These are phyloP conservation scores for Nadsonia commutata DNA, from an alignment of 1,139 yeast genomes.

Conservation along the genomic window DNA sequence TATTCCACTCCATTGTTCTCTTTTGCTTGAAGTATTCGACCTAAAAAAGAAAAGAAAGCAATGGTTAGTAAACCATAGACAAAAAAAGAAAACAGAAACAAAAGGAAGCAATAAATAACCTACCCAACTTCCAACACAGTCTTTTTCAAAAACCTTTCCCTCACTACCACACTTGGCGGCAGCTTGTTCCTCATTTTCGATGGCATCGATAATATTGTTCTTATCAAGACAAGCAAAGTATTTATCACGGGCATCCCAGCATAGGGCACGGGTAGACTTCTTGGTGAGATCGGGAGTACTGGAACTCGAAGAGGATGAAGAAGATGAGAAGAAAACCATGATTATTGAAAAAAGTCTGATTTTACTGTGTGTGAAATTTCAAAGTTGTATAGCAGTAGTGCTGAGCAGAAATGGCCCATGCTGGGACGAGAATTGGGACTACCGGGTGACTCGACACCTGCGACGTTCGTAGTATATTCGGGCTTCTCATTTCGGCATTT, in stretches of 20 bases:
- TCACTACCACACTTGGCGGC: conserved; percentile 29
- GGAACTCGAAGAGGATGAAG: background rate
- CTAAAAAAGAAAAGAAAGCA: conserved; percentile 8
- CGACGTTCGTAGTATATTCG: too few relatives aligned
- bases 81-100: background rate
- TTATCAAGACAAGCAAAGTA: conserved; percentile 46
- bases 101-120: conserved; percentile 4
- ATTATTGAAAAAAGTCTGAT: too few relatives aligned
- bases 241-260: conserved; percentile 56
- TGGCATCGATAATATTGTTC: conserved; percentile 33
- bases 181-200: conserved; percentile 17
- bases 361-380: too few relatives aligned
- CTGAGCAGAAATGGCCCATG: too few relatives aligned
- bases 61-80: background rate
- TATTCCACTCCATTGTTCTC: conserved; percentile 41
- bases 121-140: conserved; percentile 57
- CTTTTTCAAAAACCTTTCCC: conserved; percentile 32
- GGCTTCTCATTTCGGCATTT: too few relatives aligned
- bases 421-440: too few relatives aligned
- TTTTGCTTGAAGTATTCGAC: conserved; percentile 50
- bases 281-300: conserved; percentile 33
- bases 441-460: too few relatives aligned
- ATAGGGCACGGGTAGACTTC: conserved; percentile 34
- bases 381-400: too few relatives aligned
- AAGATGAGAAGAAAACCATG: background rate